phyloP scores from a whole-genome alignment of 805 yeast genomes.

The Zygotorulaspora florentina region DNA sequence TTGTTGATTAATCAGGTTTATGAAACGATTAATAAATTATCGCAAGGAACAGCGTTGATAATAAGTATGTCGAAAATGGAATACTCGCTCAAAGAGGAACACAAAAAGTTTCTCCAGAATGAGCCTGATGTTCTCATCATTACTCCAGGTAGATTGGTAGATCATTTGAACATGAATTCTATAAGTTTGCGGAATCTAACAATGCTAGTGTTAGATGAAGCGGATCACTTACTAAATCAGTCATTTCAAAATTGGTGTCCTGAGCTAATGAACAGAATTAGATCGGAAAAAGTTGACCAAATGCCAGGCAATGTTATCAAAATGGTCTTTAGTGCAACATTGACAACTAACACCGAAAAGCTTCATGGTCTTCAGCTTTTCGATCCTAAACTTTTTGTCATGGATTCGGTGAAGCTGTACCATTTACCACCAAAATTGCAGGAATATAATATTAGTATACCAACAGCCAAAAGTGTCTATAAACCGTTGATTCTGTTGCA shows the following conservation, averaged over 20 bases:
- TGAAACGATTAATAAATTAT: conserved; percentile 52
- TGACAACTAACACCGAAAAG: conserved; percentile 89
- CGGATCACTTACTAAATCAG: conserved; percentile 78
- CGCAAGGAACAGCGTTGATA: conserved; percentile 60
- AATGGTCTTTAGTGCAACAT: conserved; percentile 85
- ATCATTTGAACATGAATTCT: conserved; percentile 47
- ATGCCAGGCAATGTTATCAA: conserved; percentile 46
- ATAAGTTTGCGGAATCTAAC: conserved; percentile 50
- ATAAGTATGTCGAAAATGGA: conserved; percentile 54
- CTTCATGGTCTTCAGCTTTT: conserved; percentile 64
- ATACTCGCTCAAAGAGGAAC: conserved; percentile 61
- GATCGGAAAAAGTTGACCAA: conserved; percentile 32
- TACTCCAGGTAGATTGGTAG: conserved; percentile 83
- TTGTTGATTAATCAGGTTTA: conserved; percentile 83
- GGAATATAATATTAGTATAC: conserved; percentile 39
- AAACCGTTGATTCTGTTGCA: conserved; percentile 75
- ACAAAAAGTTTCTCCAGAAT: conserved; percentile 40
- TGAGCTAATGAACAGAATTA: conserved; percentile 43
- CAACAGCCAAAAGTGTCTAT: conserved; percentile 40
- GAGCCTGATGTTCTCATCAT: conserved; percentile 65
- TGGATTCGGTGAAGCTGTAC: conserved; percentile 64
- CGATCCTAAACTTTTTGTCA: conserved; percentile 62
- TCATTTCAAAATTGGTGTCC: conserved; percentile 90
- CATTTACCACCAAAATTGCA: conserved; percentile 52
- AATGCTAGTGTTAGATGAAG: conserved; percentile 73